Evolutionary conservation across 2,329 filamentous ascomycete genomes (phyloP).

Genomic region (Cladophialophora exuberans): DNA sequence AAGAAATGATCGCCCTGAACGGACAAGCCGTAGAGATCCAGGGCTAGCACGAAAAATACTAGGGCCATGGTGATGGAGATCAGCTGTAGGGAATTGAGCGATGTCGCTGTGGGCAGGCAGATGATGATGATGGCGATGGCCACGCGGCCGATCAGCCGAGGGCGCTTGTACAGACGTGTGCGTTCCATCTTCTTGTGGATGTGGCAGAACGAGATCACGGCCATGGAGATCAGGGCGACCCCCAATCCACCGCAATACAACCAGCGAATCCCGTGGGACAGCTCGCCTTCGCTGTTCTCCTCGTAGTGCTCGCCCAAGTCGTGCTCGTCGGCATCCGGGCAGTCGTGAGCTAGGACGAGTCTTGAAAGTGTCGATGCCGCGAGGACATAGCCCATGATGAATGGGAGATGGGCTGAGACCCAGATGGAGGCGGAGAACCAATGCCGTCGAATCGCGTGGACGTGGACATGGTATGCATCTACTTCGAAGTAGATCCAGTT

Average conservation of each 20-base stretch:
- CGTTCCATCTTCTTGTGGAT: conserved; percentile 57
- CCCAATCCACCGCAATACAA: conserved; percentile 68
- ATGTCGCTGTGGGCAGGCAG: conserved; percentile 55
- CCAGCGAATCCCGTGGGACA: conserved; percentile 60
- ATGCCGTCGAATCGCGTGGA: conserved; percentile 64
- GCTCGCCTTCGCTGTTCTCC: conserved; percentile 52
- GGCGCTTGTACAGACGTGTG: conserved; percentile 54
- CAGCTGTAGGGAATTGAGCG: conserved; percentile 51
- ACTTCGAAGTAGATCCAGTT: conserved; percentile 64
- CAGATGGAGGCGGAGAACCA: conserved; percentile 53
- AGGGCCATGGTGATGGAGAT: conserved; percentile 52
- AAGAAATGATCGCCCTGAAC: conserved; percentile 50
- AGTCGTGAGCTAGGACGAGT: conserved; percentile 63
- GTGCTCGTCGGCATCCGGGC: conserved; percentile 50
- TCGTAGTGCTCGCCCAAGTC: conserved; percentile 57
- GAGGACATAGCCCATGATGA: conserved; percentile 66
- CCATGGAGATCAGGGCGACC: conserved; percentile 59
- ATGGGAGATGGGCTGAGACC: conserved; percentile 62
- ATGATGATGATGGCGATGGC: conserved; percentile 57
- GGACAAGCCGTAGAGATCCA: conserved; percentile 57
- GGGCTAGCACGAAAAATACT: conserved; percentile 49
- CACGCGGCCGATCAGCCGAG: conserved; percentile 57
- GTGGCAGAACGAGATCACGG: conserved; percentile 58
- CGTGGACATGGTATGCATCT: conserved; percentile 58
- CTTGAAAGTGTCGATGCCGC: conserved; percentile 59